phyloP scores from a whole-genome alignment of 192 early-diverging fungal genomes.

The Coemansia sp. region DNA sequence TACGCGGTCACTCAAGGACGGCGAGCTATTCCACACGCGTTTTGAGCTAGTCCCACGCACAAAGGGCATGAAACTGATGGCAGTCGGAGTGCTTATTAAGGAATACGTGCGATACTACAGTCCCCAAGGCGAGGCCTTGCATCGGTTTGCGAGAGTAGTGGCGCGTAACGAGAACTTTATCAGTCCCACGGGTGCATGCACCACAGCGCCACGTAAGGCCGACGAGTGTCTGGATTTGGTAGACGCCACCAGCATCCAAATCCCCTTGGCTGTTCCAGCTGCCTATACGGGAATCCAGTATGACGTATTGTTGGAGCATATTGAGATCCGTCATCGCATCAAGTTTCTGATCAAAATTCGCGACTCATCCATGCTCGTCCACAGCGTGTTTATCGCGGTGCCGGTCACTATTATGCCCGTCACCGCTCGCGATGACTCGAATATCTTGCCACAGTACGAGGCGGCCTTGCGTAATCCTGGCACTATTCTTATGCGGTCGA shows the following conservation, averaged over 20 bases:
- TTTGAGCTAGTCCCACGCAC: slow-evolving; percentile 52
- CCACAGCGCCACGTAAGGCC: slow-evolving; percentile 13
- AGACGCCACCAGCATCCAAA: slow-evolving; percentile 35
- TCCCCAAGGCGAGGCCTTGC: slow-evolving; percentile 18
- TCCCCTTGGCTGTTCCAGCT: slow-evolving; percentile 35
- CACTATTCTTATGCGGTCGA: slow-evolving; percentile 41
- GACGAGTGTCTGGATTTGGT: slow-evolving; percentile 38
- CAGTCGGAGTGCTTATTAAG: slow-evolving; percentile 56
- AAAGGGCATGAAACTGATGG: slow-evolving; percentile 46
- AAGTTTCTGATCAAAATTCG: slow-evolving; percentile 55
- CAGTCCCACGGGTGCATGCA: slow-evolving; percentile 20
- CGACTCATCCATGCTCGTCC: slow-evolving; percentile 32
- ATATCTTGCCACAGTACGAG: slow-evolving; percentile 51
- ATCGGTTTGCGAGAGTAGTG: slow-evolving; percentile 31
- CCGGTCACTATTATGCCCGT: slow-evolving; percentile 56
- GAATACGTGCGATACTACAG: slow-evolving; percentile 59
- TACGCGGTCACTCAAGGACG: slow-evolving; percentile 57
- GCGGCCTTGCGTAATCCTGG: slow-evolving; percentile 30
- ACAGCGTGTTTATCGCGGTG: slow-evolving; percentile 53
- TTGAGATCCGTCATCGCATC: slow-evolving; percentile 53
- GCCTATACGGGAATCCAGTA: slow-evolving; percentile 47
- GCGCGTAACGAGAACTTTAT: slow-evolving; percentile 53
- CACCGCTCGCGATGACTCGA: slow-evolving; percentile 42
- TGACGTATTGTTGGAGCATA: slow-evolving; percentile 40
- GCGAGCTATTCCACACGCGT: slow-evolving; percentile 54